A percentile compares a stretch with the other conserved stretches of the same genome.
Evolutionary conservation across 1,139 yeast genomes (phyloP).

Genomic region (Debaryomycetaceae sp.): DNA sequence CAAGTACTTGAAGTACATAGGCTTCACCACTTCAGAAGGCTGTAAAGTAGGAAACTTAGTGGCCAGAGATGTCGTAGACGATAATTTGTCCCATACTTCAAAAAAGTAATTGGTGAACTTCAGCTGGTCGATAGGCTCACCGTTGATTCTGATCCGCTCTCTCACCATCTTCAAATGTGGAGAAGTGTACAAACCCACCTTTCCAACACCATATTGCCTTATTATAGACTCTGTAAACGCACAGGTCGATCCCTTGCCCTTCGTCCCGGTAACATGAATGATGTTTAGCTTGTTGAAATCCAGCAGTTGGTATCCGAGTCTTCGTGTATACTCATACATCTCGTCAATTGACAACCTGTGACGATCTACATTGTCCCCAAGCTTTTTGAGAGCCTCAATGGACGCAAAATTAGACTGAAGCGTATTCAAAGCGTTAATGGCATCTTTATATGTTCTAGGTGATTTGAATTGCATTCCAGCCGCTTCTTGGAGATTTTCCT

Average conservation of each 20-base stretch:
- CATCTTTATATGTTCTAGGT: slow-evolving; percentile 55
- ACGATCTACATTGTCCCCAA: slow-evolving; percentile 60
- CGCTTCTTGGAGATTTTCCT: background rate
- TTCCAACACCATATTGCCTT: slow-evolving; percentile 51
- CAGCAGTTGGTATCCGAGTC: slow-evolving; percentile 72
- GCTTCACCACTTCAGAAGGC: slow-evolving; percentile 61
- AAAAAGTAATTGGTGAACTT: slow-evolving; percentile 86
- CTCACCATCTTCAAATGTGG: slow-evolving; percentile 94
- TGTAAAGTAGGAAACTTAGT: slow-evolving; percentile 70
- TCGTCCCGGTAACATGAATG: slow-evolving; percentile 94
- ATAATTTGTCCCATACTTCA: slow-evolving; percentile 86
- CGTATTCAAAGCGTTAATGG: slow-evolving; percentile 78
- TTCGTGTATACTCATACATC: slow-evolving; percentile 85
- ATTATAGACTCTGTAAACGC: slow-evolving; percentile 88
- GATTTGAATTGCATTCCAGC: slow-evolving; percentile 14
- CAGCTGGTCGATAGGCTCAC: slow-evolving; percentile 76
- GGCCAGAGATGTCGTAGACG: slow-evolving; percentile 54
- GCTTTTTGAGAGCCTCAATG: slow-evolving; percentile 73
- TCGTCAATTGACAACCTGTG: slow-evolving; percentile 77
- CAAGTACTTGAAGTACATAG: slow-evolving; percentile 89
- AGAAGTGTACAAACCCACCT: slow-evolving; percentile 88
- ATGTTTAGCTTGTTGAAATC: slow-evolving; percentile 76
- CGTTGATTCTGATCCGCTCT: slow-evolving; percentile 87
- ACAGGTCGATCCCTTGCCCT: slow-evolving; percentile 98
- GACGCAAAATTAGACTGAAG: slow-evolving; percentile 90